Percentiles rank a stretch among this genome's conserved stretches.
These are phyloP conservation scores for Schizothecium vesticola DNA, from an alignment of 495 filamentous ascomycete species.

Conservation along the genomic window DNA sequence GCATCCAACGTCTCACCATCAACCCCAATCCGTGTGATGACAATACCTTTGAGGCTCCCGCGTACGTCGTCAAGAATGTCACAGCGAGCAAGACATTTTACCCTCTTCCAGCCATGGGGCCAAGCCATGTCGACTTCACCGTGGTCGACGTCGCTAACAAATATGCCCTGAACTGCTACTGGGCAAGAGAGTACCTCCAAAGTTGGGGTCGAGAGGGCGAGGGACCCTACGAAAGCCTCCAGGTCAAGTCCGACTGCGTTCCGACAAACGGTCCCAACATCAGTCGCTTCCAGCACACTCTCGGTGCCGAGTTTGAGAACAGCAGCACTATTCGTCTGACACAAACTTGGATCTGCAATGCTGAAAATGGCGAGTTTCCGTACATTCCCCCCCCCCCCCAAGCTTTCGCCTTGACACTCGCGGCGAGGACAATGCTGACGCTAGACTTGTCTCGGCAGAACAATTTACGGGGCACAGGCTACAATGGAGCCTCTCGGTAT, in stretches of 20 bases:
- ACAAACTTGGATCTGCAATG: conserved; percentile 1
- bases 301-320: not conserved
- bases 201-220: not conserved
- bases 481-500: not conserved
- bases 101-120: not conserved
- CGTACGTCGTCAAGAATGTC: not conserved
- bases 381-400: not conserved
- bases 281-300: not conserved
- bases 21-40: not conserved
- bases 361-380: not conserved
- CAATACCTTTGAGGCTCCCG: not conserved
- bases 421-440: not conserved
- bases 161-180: not conserved
- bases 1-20: not conserved
- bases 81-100: not conserved
- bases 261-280: not conserved
- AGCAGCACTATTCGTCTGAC: not conserved
- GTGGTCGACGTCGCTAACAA: not conserved
- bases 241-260: not conserved
- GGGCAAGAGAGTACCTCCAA: not conserved
- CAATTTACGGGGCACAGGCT: not conserved
- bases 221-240: not conserved
- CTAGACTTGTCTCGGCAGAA: not conserved
- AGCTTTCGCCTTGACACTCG: no score
- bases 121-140: not conserved